A percentile compares a stretch with the other conserved stretches of the same genome.
Evolutionary conservation across 768 basidiomycete species (phyloP).

Genomic region (Boletus bicolor): DNA sequence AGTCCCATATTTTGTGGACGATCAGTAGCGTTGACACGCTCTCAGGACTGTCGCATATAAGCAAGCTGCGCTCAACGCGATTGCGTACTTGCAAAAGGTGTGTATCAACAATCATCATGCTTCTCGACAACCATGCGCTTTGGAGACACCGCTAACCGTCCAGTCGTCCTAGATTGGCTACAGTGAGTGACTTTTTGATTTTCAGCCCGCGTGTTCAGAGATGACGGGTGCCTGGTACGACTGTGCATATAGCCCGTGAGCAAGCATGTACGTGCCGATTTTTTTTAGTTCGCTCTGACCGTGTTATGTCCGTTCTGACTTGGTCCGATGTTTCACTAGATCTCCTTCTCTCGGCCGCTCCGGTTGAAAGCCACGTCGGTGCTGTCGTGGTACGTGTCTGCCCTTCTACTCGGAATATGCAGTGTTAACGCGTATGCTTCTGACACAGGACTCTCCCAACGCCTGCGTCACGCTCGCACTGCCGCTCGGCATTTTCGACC

Average conservation of each 20-base stretch:
- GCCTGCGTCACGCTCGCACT: conserved; percentile 73
- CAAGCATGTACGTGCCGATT: conserved; percentile 54
- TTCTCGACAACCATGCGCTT: no score
- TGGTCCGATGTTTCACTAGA: conserved; percentile 35
- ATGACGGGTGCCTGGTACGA: background rate
- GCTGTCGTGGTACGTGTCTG: conserved; percentile 55
- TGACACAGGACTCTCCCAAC: conserved; percentile 64
- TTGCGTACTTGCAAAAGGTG: conserved; percentile 69
- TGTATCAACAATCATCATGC: background rate
- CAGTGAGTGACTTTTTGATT: conserved; percentile 42
- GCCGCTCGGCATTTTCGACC: conserved; percentile 75
- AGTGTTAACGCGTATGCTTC: background rate
- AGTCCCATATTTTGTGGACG: conserved; percentile 14
- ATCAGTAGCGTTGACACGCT: background rate
- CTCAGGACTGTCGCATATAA: conserved; percentile 71
- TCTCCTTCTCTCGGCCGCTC: conserved; percentile 65
- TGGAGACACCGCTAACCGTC: conserved; percentile 1
- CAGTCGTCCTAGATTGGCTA: conserved; percentile 55
- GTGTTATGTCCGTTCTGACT: background rate
- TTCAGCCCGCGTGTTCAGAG: background rate
- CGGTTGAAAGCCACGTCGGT: conserved; percentile 67
- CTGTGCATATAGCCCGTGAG: conserved; percentile 54
- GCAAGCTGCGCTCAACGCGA: conserved; percentile 74
- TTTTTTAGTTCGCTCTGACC: background rate
- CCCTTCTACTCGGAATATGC: background rate